These are phyloP conservation scores for Myxozyma kluyveri DNA, from an alignment of 805 yeast genomes.

Conservation along the genomic window DNA sequence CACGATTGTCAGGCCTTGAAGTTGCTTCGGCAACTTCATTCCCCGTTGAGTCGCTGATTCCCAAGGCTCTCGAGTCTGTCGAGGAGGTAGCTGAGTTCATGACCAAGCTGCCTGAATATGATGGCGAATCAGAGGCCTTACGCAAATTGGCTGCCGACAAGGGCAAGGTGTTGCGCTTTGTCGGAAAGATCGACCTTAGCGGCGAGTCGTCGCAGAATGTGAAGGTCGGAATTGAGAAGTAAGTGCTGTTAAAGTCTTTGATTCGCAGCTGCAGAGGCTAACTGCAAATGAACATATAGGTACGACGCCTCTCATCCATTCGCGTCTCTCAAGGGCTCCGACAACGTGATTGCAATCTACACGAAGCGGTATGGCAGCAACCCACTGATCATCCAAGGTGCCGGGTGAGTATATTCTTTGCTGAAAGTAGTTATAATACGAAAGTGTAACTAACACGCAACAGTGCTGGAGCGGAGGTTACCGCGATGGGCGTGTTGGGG, in stretches of 20 bases:
- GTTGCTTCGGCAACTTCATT: slow-evolving; percentile 87
- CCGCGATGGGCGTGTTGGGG: slow-evolving; percentile 88
- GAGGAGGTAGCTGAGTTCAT: slow-evolving; percentile 50
- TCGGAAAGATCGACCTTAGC: slow-evolving; percentile 78
- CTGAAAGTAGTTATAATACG: slow-evolving; percentile 42
- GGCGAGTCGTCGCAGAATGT: slow-evolving; percentile 45
- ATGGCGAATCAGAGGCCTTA: slow-evolving; percentile 69
- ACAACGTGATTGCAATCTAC: slow-evolving; percentile 88
- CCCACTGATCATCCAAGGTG: slow-evolving; percentile 96
- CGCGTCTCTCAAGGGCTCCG: slow-evolving; percentile 93
- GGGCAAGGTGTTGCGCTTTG: slow-evolving; percentile 86
- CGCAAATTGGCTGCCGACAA: slow-evolving; percentile 79
- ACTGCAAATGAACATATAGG: too few relatives aligned
- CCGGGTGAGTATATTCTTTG: slow-evolving; percentile 55
- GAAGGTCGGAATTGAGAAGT: slow-evolving; percentile 76
- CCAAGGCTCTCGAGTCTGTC: slow-evolving; percentile 74
- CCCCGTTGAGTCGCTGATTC: slow-evolving; percentile 92
- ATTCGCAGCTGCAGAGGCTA: too few relatives aligned
- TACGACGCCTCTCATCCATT: slow-evolving; percentile 90
- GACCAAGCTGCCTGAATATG: slow-evolving; percentile 77
- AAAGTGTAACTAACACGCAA: not conserved
- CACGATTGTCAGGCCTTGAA: slow-evolving; percentile 83
- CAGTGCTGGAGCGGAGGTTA: slow-evolving; percentile 69
- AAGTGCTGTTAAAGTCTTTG: not conserved
- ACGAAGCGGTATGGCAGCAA: slow-evolving; percentile 82